Evolutionary conservation across 345 rosid genomes (phyloP), one percentile per base, ranked within the genome.

Genomic region (Populus tremula): DNA sequence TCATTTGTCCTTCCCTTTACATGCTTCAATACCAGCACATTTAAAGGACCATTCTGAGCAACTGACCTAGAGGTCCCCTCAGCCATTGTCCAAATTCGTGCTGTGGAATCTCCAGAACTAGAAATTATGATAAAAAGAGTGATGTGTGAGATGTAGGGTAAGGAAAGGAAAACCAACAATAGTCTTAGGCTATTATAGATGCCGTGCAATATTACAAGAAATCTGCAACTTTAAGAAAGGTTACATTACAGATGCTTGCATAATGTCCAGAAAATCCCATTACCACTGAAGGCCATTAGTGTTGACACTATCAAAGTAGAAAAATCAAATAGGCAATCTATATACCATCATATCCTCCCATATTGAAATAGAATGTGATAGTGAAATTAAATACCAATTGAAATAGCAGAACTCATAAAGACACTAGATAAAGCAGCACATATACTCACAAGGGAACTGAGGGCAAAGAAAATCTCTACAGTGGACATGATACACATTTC

Each of bases 41-140:
- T 87, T 74, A 76, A 70, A 20, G 88, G 88, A 86, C 88, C 84
- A 80, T 80, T 88, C 53, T 82, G 91, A 14, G 74, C 72, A 77
- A 83, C 85, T 73, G 95, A 83, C 78, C 80, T 89, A 76, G 86
- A 76, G 56, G 85, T 47, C 25, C 88, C 93, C 73, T 94, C 94
- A 7, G 93, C 83, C 83, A 96, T 91, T 71, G 86, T 83, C 99
- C 99, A 96, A 76, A 96, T 94, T 10, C 99, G 96, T 76, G 99
- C 98, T 62, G 98, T 94, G 25, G 98, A 93, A 84, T 96, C 99
- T 77, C 99, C 99, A 72, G 99, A 96, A 77, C 99, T 96, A 75
- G 39, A 67, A 70, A 59, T 77, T 39, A 50, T 31, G 43, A 73
- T 45, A 73, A 78, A 50, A 43, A 56, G 45, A 62, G 65, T 62